These are phyloP conservation scores for Fusarium heterosporum DNA, from an alignment of 2,329 filamentous ascomycete species.

Conservation along the genomic window DNA sequence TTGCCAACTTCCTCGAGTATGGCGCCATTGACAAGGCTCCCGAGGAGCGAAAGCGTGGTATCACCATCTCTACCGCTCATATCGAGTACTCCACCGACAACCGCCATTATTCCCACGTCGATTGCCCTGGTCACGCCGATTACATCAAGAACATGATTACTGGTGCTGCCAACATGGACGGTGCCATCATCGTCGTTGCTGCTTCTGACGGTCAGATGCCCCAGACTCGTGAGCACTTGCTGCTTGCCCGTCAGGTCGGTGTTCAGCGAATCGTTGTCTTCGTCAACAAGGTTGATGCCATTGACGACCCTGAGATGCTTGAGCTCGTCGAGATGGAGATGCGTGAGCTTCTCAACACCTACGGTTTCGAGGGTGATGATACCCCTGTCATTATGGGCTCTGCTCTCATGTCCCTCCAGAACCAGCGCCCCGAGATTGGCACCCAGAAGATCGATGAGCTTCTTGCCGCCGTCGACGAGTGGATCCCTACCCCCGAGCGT, in stretches of 20 bases:
- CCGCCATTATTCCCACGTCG: conserved; percentile 99
- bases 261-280: conserved; percentile 99
- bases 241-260: conserved; percentile 97
- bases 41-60: conserved; percentile 99
- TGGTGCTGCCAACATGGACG: conserved; percentile 99
- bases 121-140: conserved; percentile 99
- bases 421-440: conserved; percentile 88
- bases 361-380: conserved; percentile 98
- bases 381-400: conserved; percentile 98
- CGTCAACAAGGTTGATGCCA: conserved; percentile 98
- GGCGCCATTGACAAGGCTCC: conserved; percentile 98
- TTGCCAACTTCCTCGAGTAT: conserved; percentile 96
- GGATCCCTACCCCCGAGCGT: conserved; percentile 96
- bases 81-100: conserved; percentile 97
- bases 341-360: conserved; percentile 92
- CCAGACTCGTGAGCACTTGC: conserved; percentile 97
- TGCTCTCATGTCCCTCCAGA: conserved; percentile 92
- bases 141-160: conserved; percentile 99
- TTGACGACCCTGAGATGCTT: conserved; percentile 99
- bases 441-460: conserved; percentile 90
- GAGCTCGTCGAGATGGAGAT: conserved; percentile 99
- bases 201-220: conserved; percentile 99
- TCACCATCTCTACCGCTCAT: conserved; percentile 98
- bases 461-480: conserved; percentile 87
- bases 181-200: conserved; percentile 97